phyloP scores from a whole-genome alignment of 1,284 basidiomycete genomes.

The Pholiota adiposa region DNA sequence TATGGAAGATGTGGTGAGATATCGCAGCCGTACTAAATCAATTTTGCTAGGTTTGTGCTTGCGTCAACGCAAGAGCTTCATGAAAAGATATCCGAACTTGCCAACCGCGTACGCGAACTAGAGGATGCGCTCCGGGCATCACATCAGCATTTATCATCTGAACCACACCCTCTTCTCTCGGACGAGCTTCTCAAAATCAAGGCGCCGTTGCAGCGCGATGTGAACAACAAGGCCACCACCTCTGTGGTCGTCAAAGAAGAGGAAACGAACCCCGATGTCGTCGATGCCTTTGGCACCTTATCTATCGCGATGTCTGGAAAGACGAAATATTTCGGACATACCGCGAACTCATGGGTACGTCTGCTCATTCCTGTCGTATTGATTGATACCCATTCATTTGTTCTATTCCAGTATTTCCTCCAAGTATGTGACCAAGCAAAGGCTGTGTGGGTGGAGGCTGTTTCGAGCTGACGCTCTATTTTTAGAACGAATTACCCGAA shows the following conservation, averaged over 20 bases:
- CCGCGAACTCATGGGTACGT: constrained; percentile 77
- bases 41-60: constrained; percentile 60
- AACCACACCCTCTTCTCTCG: constrained; percentile 65
- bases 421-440: constrained; percentile 46
- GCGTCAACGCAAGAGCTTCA: constrained; percentile 83
- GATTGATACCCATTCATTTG: constrained; percentile 3
- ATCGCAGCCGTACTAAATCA: neutral
- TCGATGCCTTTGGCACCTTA: constrained; percentile 78
- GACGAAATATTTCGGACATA: constrained; percentile 75
- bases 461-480: constrained; percentile 10
- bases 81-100: constrained; percentile 78
- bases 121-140: constrained; percentile 70
- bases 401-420: constrained; percentile 61
- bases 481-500: constrained; percentile 62
- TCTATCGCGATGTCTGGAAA: constrained; percentile 70
- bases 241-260: constrained; percentile 51
- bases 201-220: constrained; percentile 71
- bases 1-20: constrained; percentile 28
- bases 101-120: constrained; percentile 74
- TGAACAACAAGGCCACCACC: constrained; percentile 31
- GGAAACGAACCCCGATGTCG: constrained; percentile 67
- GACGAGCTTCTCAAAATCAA: constrained; percentile 76
- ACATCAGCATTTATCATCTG: constrained; percentile 61
- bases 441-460: no score
- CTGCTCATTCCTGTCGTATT: neutral